These are phyloP conservation scores for Penicillium pancosmium DNA, from an alignment of 495 filamentous ascomycete genomes.

Conservation along the genomic window DNA sequence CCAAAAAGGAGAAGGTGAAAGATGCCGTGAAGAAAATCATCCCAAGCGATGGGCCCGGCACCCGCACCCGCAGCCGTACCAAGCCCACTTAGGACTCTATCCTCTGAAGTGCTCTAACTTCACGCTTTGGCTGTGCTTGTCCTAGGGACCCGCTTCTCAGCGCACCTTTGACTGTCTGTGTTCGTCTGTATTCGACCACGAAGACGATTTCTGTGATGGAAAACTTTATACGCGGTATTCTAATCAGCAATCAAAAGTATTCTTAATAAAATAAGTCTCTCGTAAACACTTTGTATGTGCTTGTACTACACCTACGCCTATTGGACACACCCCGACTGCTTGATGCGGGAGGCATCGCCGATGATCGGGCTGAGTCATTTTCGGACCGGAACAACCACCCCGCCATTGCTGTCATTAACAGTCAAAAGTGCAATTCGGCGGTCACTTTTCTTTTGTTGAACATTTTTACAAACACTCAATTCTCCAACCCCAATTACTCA, in stretches of 20 bases:
- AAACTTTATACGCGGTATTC: background rate
- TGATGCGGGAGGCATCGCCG: conserved; percentile 10
- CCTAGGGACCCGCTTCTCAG: background rate
- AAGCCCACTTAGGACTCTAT: conserved; percentile 29
- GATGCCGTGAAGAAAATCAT: conserved; percentile 34
- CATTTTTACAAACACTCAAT: conserved; percentile 15
- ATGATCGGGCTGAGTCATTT: conserved; percentile 38
- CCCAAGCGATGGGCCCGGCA: conserved; percentile 41
- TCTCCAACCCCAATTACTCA: conserved; percentile 12
- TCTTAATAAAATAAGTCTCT: background rate
- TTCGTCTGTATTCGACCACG: background rate
- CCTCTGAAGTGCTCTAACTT: background rate
- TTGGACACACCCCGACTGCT: conserved; percentile 4
- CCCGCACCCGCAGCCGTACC: conserved; percentile 46
- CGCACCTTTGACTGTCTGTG: conserved; percentile 1
- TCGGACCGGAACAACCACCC: conserved; percentile 45
- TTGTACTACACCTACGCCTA: background rate
- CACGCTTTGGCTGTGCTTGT: background rate
- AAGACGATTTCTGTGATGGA: conserved; percentile 4
- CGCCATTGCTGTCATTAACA: conserved; percentile 41
- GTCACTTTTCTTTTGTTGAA: conserved; percentile 7
- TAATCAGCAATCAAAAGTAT: conserved; percentile 5
- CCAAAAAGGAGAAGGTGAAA: conserved; percentile 44
- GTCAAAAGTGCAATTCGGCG: conserved; percentile 11
- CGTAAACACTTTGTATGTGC: background rate